Evolutionary conservation across 345 rosid species (phyloP).

Genomic region (Nephelium lappaceum): DNA sequence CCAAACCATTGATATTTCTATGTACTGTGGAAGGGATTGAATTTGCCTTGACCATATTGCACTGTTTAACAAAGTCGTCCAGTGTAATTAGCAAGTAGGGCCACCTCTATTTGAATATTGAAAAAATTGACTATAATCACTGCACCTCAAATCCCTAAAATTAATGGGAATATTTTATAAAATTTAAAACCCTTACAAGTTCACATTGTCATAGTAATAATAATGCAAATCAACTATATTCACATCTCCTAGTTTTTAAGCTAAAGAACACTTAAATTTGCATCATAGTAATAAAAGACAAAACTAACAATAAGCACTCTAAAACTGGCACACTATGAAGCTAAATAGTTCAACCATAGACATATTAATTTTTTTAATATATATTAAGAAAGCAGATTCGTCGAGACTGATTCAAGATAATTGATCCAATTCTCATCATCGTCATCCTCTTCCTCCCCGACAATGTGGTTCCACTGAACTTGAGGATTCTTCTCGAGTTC

Average conservation of each 20-base stretch:
- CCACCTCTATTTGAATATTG: not conserved
- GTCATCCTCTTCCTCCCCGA: conserved; percentile 56
- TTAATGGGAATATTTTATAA: not conserved
- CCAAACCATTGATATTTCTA: no score
- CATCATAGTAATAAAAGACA: conserved; percentile 9
- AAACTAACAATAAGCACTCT: conserved; percentile 15
- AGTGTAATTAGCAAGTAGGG: not conserved
- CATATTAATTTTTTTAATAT: not conserved
- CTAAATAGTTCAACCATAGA: conserved; percentile 5
- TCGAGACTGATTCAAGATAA: conserved; percentile 61
- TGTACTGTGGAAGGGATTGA: not conserved
- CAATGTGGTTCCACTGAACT: conserved; percentile 43
- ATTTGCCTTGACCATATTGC: not conserved
- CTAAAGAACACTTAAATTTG: conserved; percentile 8
- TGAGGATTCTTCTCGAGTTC: conserved; percentile 59
- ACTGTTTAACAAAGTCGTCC: not conserved
- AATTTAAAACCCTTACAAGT: not conserved
- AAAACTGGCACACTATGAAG: conserved; percentile 16
- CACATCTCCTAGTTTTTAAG: conserved; percentile 30
- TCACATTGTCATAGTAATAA: not conserved
- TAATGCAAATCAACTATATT: conserved; percentile 16
- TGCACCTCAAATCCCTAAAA: not conserved
- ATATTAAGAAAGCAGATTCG: conserved; percentile 47
- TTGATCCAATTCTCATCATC: conserved; percentile 68
- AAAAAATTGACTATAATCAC: not conserved